Percentiles rank a stretch among this genome's conserved stretches.
Conservation (phyloP, 768 basidiomycete genomes). For the Boletus eberwhitei region DNA sequence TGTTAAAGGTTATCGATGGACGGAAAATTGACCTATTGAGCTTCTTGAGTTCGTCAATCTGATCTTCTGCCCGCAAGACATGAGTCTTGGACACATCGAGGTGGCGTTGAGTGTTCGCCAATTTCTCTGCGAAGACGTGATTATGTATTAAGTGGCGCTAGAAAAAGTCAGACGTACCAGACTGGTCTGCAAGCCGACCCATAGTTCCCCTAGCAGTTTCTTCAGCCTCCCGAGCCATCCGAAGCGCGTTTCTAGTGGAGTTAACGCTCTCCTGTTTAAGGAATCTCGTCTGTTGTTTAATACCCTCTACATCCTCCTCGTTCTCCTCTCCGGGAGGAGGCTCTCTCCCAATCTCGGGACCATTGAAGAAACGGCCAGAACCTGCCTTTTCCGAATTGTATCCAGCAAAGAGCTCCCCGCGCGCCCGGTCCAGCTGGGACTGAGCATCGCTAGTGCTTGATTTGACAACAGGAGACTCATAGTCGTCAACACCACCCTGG, state of each 20-base stretch:
- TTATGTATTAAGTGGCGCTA: background rate
- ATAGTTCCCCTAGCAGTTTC: constrained; percentile 90
- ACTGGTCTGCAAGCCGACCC: constrained; percentile 83
- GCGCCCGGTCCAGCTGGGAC: constrained; percentile 56
- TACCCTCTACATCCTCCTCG: constrained; percentile 89
- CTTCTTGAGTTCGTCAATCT: constrained; percentile 88
- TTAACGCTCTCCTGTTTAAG: constrained; percentile 90
- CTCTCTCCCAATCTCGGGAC: constrained; percentile 43
- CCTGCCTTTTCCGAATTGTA: constrained; percentile 58
- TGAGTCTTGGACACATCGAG: constrained; percentile 90
- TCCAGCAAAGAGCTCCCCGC: constrained; percentile 73
- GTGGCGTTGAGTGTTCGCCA: constrained; percentile 94
- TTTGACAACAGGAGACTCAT: constrained; percentile 12
- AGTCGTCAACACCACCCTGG: constrained; percentile 26
- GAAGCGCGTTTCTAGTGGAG: constrained; percentile 86
- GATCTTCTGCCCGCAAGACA: constrained; percentile 85
- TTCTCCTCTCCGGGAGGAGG: constrained; percentile 66
- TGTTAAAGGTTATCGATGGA: constrained; percentile 90
- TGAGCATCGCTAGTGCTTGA: constrained; percentile 30
- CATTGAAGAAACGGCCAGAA: constrained; percentile 70
- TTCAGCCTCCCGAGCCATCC: constrained; percentile 93
- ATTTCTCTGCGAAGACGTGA: constrained; percentile 50
- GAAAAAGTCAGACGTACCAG: constrained; percentile 53
- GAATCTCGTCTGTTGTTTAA: constrained; percentile 87
- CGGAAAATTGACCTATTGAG: constrained; percentile 95